phyloP scores from a whole-genome alignment of 306 rosid genomes.

The Potentilla sterilis region DNA sequence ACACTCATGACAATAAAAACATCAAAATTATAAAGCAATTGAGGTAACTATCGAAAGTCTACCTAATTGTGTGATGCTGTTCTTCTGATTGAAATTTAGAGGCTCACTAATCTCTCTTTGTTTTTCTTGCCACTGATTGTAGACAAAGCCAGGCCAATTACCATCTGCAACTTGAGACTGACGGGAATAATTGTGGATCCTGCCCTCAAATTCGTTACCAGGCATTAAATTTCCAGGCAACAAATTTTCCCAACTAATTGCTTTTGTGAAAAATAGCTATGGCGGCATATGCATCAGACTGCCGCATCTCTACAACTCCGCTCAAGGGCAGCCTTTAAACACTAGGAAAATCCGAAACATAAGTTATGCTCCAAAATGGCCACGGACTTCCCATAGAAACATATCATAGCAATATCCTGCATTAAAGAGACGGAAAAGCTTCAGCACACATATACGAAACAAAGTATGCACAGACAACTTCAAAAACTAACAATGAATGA shows the following conservation, averaged over 20 bases:
- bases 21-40: conserved; percentile 1
- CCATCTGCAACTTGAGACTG: conserved; percentile 28
- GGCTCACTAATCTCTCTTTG: conserved; percentile 23
- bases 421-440: not conserved
- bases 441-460: not conserved
- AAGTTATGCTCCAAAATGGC: conserved; percentile 5
- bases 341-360: not conserved
- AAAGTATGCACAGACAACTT: not conserved
- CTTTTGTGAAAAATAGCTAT: not conserved
- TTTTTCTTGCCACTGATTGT: conserved; percentile 33
- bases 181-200: conserved; percentile 30
- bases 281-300: not conserved
- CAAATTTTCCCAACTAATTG: conserved; percentile 18
- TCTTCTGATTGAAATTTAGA: conserved; percentile 21
- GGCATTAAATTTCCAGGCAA: conserved; percentile 42
- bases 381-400: not conserved
- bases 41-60: not conserved
- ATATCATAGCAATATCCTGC: conserved; percentile 12
- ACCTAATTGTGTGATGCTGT: conserved; percentile 32
- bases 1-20: conserved; percentile 6
- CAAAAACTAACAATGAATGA: not conserved
- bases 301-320: conserved; percentile 2
- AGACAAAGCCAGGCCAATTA: conserved; percentile 26
- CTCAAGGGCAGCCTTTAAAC: conserved; percentile 5
- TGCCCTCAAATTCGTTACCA: conserved; percentile 42